Evolutionary conservation across 2,329 filamentous ascomycete genomes (phyloP).

Genomic region (Biscogniauxia mediterranea): DNA sequence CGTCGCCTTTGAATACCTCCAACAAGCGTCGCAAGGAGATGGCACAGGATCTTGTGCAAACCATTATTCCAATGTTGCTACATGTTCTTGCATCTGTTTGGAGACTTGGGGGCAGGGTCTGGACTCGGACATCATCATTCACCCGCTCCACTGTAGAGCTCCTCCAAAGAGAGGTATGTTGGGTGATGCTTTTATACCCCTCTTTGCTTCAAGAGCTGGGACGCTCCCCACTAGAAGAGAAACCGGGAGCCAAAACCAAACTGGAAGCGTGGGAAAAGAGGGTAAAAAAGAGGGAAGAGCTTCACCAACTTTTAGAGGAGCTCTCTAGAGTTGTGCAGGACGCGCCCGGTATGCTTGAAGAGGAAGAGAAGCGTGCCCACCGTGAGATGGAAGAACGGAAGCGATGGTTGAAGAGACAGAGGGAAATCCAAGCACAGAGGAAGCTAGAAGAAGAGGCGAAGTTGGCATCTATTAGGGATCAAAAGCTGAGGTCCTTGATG

Average conservation of each 20-base stretch:
- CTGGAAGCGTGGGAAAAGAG: slow-evolving; percentile 3
- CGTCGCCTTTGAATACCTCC: slow-evolving; percentile 8
- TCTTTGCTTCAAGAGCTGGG: slow-evolving; percentile 16
- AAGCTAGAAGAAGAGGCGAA: slow-evolving; percentile 14
- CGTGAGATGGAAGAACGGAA: slow-evolving; percentile 8
- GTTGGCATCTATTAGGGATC: slow-evolving; percentile 16
- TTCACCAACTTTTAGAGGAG: slow-evolving; percentile 16
- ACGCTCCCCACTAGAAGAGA: slow-evolving; percentile 5
- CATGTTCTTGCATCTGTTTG: slow-evolving; percentile 26
- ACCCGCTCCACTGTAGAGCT: slow-evolving; percentile 23
- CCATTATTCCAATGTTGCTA: slow-evolving; percentile 27
- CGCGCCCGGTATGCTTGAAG: slow-evolving; percentile 19
- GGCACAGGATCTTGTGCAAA: slow-evolving; percentile 20
- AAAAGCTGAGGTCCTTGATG: slow-evolving; percentile 21
- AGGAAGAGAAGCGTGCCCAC: slow-evolving; percentile 11
- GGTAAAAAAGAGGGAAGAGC: slow-evolving; percentile 16
- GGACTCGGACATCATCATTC: slow-evolving; percentile 20
- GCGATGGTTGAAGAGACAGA: slow-evolving; percentile 12
- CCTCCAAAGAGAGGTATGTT: slow-evolving; percentile 22
- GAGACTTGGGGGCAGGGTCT: slow-evolving; percentile 23
- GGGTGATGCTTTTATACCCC: slow-evolving; percentile 24
- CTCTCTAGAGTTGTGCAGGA: slow-evolving; percentile 14
- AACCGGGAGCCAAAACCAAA: slow-evolving; percentile 1
- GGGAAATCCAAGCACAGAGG: slow-evolving; percentile 14
- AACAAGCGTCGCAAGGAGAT: slow-evolving; percentile 17